A percentile compares a stretch with the other conserved stretches of the same genome.
Conservation (phyloP, 2,329 filamentous ascomycete genomes). For the Alternaria triticina region DNA sequence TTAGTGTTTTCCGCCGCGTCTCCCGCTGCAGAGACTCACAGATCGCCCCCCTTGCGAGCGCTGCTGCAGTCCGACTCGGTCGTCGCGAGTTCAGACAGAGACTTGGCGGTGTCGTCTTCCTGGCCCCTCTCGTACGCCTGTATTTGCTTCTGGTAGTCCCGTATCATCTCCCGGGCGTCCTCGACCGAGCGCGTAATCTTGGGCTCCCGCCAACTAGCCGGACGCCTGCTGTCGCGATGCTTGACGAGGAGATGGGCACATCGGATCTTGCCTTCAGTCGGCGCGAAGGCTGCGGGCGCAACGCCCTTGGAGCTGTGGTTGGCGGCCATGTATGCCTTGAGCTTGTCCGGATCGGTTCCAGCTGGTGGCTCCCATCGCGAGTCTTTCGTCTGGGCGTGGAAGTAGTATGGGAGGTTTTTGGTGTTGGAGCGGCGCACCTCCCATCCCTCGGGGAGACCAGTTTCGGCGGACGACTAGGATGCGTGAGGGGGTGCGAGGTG, state of each 20-base stretch:
- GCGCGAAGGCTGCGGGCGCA: constrained; percentile 45
- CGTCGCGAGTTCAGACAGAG: constrained; percentile 81
- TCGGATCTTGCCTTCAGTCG: constrained; percentile 78
- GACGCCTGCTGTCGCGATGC: constrained; percentile 84
- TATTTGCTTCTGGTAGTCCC: constrained; percentile 78
- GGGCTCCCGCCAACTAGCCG: constrained; percentile 90
- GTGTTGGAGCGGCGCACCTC: constrained; percentile 98
- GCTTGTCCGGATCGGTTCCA: constrained; percentile 86
- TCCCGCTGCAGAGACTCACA: constrained; percentile 60
- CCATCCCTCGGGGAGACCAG: constrained; percentile 83
- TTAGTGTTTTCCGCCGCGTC: background rate
- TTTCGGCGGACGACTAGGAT: constrained; percentile 37
- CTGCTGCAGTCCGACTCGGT: constrained; percentile 96
- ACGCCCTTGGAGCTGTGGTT: constrained; percentile 72
- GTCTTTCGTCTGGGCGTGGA: constrained; percentile 84
- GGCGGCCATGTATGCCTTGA: constrained; percentile 92
- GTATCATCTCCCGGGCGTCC: constrained; percentile 80
- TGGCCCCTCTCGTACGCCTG: constrained; percentile 64
- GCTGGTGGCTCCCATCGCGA: constrained; percentile 94
- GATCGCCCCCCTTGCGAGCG: constrained; percentile 88
- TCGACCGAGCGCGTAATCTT: constrained; percentile 88
- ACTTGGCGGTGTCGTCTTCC: constrained; percentile 23
- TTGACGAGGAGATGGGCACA: constrained; percentile 93
- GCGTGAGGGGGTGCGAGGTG: constrained; percentile 26
- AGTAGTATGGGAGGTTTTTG: constrained; percentile 99